Base-by-base conservation (phyloP, 345 rosid species). In the Abelmoschus esculentus region DNA sequence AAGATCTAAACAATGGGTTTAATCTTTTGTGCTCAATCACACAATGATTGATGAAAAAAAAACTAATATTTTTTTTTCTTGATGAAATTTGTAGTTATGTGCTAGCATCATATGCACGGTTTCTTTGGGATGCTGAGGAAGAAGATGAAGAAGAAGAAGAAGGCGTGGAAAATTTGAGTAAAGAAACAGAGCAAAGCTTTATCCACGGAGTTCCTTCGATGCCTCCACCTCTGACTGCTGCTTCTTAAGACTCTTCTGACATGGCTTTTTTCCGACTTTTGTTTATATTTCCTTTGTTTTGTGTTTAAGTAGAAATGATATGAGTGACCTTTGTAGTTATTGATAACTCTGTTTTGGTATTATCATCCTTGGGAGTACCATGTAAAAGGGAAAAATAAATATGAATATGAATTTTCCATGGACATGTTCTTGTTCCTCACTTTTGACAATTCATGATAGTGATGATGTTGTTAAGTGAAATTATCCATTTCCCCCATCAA, bases 121-220 rank as follows among this genome's bases (percentile, higher is more conserved):
- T 91, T 76, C 91, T 93, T 11, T 93, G 97, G 97, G 95, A 91
- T 29, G 81, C 93, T 22, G 95, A 89, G 46, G 96, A 90, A 28
- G 34, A 56, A 18, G 93, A 85, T 1, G 92, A 86, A 2, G 85
- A 73, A 2, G 36, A 34, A 36, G 40, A 36, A 36, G 40, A 36
- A 17, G 79, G 50, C 0, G 17, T 40, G 18, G 76, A 75, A 53
- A 82, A 54, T 18, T 65, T 69, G 78, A 62, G 57, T 60, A 75
- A 73, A 19, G 42, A 73, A 47, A 29, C 84, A 12, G 70, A 54
- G 1, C 72, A 72, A 59, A 71, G 68, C 72, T 76, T 78, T 71
- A 75, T 84, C 62, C 66, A 67, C 3, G 95, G 84, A 74, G 71
- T 73, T 28, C 62, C 71, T 67, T 63, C 78, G 26, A 22, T 58